Base-by-base conservation (phyloP, 2,329 filamentous ascomycete genomes). In the Talaromyces verruculosus region DNA sequence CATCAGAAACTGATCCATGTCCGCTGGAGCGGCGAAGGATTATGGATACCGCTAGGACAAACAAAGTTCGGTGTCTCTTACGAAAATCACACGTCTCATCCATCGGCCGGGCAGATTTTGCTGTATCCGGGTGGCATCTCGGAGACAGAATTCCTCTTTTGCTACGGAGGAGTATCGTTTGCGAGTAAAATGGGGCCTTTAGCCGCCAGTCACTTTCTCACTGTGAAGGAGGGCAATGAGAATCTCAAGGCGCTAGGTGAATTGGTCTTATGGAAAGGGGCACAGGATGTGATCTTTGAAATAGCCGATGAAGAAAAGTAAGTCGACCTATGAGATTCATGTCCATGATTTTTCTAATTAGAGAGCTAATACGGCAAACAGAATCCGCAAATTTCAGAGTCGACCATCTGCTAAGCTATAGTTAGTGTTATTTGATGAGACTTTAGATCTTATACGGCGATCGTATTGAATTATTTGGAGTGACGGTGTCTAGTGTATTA, bases 21-120 rank as follows among this genome's bases (percentile, higher is more conserved):
- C 5, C 71, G 71, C 60, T 73, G 71, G 71, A 70, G 68, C 30
- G 71, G 71, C 8, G 71, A 73, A 65, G 71, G 64, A 1, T 53
- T 72, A 62, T 73, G 71, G 71, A 72, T 72, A 53, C 70, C 71
- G 5, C 61, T 73, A 8, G 72, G 72, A 11, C 70, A 71, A 28
- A 70, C 64, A 1, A 51, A 72, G 15, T 72, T 72, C 33, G 67
- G 64, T 5, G 51, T 72, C 8, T 62, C 70, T 2, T 71, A 69
- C 47, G 71, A 73, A 28, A 72, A 72, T 43, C 70, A 72, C 43
- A 72, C 71, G 4, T 58, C 68, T 1, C 69, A 73, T 63, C 71
- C 71, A 13, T 66, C 67, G 15, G 35, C 71, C 0, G 71, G 71
- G 5, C 67, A 73, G 35, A 69, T 72, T 30, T 61, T 73, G 1